Percentiles rank a stretch among this genome's conserved stretches.
These are phyloP conservation scores for Leucosporidium scottii DNA, from an alignment of 768 basidiomycete genomes.

Conservation along the genomic window DNA sequence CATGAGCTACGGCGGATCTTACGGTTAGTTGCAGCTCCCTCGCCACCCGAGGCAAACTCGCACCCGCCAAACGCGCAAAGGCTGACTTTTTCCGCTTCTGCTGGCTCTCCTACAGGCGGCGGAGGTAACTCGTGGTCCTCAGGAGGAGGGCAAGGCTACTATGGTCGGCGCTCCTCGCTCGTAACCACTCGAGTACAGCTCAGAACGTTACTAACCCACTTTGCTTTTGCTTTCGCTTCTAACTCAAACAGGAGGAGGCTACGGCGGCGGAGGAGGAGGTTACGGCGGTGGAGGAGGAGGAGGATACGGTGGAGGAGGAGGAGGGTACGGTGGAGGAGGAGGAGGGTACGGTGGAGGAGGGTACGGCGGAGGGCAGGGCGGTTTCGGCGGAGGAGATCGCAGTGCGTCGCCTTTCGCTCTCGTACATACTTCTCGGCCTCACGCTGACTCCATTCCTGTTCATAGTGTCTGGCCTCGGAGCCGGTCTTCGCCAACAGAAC, in stretches of 20 bases:
- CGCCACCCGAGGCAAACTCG: not conserved
- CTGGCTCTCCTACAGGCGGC: not conserved
- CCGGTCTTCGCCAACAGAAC: conserved; percentile 52
- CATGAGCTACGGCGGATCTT: conserved; percentile 3
- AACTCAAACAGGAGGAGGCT: not conserved
- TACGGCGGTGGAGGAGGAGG: conserved; percentile 26
- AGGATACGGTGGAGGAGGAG: conserved; percentile 37
- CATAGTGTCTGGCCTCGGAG: not conserved
- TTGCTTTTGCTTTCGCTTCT: too few relatives aligned
- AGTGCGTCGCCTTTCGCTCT: conserved; percentile 13
- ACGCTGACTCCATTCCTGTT: not conserved
- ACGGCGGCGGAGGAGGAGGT: conserved; percentile 24
- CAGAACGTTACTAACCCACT: too few relatives aligned
- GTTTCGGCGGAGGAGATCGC: conserved; percentile 56
- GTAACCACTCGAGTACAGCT: too few relatives aligned
- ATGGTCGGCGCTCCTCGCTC: too few relatives aligned
- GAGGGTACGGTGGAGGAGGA: conserved; percentile 40
- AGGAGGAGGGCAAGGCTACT: not conserved
- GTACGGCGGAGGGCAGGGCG: conserved; percentile 49
- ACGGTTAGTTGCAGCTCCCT: not conserved
- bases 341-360: conserved; percentile 38
- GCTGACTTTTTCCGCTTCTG: not conserved
- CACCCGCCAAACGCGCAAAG: not conserved
- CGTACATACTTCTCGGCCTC: conserved; percentile 26
- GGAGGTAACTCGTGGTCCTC: conserved; percentile 10